Evolutionary conservation across 805 yeast genomes (phyloP).

Genomic region (Saturnispora bothae): DNA sequence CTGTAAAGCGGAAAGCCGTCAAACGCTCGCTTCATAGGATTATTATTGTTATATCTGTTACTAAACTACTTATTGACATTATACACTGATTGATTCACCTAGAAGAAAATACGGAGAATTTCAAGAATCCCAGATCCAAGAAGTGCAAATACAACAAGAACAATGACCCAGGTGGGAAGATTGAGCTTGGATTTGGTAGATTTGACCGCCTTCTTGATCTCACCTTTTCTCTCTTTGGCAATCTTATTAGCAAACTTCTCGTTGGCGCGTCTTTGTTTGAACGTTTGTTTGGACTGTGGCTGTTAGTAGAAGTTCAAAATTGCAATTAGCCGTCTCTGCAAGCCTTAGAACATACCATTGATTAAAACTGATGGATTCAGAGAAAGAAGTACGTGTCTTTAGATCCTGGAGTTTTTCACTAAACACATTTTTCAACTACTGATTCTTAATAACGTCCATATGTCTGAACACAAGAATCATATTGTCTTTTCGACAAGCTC

Average conservation of each 20-base stretch:
- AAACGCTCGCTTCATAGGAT: too few relatives aligned
- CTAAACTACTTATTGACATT: too few relatives aligned
- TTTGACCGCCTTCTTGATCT: constrained; percentile 9
- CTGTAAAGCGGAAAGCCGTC: too few relatives aligned
- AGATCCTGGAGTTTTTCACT: background rate
- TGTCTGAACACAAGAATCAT: constrained; percentile 1
- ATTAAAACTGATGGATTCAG: background rate
- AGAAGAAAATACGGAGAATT: constrained; percentile 45
- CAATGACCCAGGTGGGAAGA: constrained; percentile 53
- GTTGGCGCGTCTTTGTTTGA: constrained; percentile 82
- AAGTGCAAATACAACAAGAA: constrained; percentile 46
- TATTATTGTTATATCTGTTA: too few relatives aligned
- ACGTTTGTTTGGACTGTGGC: constrained; percentile 62
- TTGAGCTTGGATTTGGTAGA: background rate
- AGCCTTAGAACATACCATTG: background rate
- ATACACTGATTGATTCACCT: too few relatives aligned
- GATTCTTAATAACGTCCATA: background rate
- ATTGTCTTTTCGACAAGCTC: constrained; percentile 1
- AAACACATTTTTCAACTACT: background rate
- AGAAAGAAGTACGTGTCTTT: constrained; percentile 4
- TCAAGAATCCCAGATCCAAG: constrained; percentile 80
- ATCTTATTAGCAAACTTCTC: constrained; percentile 67
- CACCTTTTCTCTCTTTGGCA: constrained; percentile 30
- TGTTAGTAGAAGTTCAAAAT: background rate
- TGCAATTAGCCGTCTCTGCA: too few relatives aligned